These are phyloP conservation scores for Fagus crenata DNA, from an alignment of 306 rosid genomes.

Conservation along the genomic window DNA sequence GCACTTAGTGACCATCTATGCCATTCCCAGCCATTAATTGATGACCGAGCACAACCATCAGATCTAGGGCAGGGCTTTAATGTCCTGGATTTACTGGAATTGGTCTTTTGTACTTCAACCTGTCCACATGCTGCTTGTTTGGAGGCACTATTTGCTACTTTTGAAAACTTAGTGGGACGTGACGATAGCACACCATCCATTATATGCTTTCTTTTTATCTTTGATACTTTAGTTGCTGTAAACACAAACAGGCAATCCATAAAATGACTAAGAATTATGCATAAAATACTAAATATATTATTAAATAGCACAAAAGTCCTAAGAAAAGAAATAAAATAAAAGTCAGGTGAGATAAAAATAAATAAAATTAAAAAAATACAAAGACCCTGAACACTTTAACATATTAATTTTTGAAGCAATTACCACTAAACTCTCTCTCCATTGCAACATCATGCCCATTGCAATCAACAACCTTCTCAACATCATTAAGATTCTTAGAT, in stretches of 20 bases:
- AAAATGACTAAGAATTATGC: too few species aligned
- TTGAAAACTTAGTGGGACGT: constrained; percentile 54
- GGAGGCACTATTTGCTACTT: constrained; percentile 45
- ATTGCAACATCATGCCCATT: constrained; percentile 32
- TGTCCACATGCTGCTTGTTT: constrained; percentile 48
- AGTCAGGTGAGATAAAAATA: background rate
- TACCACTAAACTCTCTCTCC: constrained; percentile 36
- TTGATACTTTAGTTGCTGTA: constrained; percentile 59
- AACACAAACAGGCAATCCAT: constrained; percentile 21
- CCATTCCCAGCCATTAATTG: constrained; percentile 96
- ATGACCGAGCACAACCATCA: constrained; percentile 79
- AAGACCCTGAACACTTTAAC: constrained; percentile 35
- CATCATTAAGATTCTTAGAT: constrained; percentile 25
- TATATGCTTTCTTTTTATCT: constrained; percentile 59
- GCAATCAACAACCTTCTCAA: constrained; percentile 38
- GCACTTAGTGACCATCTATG: constrained; percentile 84
- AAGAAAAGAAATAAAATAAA: background rate
- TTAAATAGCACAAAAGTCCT: background rate
- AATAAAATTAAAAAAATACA: constrained; percentile 5
- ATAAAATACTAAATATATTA: background rate
- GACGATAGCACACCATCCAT: constrained; percentile 36
- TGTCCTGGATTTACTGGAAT: constrained; percentile 52
- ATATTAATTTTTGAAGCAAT: constrained; percentile 34
- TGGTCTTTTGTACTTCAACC: constrained; percentile 34
- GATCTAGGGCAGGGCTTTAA: constrained; percentile 66